Evolutionary conservation across 2,329 filamentous ascomycete species (phyloP).

Genomic region (Pseudogymnoascus sp.): DNA sequence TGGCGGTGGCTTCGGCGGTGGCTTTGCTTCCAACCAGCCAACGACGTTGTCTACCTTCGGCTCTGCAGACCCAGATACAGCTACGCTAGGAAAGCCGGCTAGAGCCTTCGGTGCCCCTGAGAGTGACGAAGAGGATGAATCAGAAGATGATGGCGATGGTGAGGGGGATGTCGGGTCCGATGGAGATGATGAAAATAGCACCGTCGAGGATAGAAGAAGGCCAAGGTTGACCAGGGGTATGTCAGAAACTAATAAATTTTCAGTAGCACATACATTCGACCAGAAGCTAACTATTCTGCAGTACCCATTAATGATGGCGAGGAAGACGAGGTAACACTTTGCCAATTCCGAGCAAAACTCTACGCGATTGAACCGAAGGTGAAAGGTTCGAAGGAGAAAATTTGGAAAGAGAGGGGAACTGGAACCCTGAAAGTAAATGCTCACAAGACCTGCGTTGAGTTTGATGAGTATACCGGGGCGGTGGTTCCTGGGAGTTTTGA

Average conservation of each 20-base stretch:
- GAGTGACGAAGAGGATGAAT: conserved; percentile 48
- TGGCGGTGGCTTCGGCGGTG: conserved; percentile 34
- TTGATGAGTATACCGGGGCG: conserved; percentile 42
- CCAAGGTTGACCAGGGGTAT: conserved; percentile 62
- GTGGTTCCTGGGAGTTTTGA: conserved; percentile 49
- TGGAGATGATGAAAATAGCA: conserved; percentile 41
- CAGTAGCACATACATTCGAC: conserved; percentile 18
- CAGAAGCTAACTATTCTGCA: conserved; percentile 28
- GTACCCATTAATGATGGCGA: conserved; percentile 77
- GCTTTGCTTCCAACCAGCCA: conserved; percentile 19
- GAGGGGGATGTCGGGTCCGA: conserved; percentile 37
- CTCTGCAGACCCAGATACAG: conserved; percentile 28
- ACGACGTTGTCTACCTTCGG: conserved; percentile 21
- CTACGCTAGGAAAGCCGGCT: conserved; percentile 48
- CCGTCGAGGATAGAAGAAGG: conserved; percentile 55
- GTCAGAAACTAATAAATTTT: conserved; percentile 24
- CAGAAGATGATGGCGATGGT: conserved; percentile 32
- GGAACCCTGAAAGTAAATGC: conserved; percentile 82
- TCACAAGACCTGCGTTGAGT: conserved; percentile 47
- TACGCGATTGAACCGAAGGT: conserved; percentile 64
- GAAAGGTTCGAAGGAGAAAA: conserved; percentile 47
- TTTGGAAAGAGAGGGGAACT: conserved; percentile 83
- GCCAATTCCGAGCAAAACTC: conserved; percentile 73
- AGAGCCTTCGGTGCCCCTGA: conserved; percentile 73
- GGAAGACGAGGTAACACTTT: conserved; percentile 67